Percentiles rank a stretch among this genome's conserved stretches.
Evolutionary conservation across 2,329 filamentous ascomycete species (phyloP).

Genomic region (Cercospora sesami): DNA sequence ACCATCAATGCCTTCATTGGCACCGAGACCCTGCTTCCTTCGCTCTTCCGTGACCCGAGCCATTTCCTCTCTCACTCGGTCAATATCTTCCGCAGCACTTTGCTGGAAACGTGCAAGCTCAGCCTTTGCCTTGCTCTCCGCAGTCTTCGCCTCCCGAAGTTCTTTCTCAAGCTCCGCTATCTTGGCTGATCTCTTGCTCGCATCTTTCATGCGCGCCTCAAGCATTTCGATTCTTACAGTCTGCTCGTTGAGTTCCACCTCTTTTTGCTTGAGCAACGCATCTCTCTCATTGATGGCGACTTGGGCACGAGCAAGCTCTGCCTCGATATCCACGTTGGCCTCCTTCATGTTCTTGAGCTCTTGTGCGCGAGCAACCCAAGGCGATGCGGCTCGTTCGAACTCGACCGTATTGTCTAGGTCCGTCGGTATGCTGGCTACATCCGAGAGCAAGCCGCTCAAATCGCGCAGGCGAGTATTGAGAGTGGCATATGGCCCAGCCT

Average conservation of each 20-base stretch:
- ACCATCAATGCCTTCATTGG: conserved; percentile 55
- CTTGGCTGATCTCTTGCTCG: conserved; percentile 70
- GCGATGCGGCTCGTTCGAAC: conserved; percentile 70
- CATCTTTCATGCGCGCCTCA: conserved; percentile 81
- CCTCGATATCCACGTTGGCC: conserved; percentile 77
- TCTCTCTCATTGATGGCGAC: conserved; percentile 78
- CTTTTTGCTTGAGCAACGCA: conserved; percentile 50
- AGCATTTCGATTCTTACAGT: conserved; percentile 92
- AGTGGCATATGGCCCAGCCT: conserved; percentile 69
- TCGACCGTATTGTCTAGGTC: conserved; percentile 49
- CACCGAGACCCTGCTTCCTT: conserved; percentile 52
- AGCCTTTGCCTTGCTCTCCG: conserved; percentile 58
- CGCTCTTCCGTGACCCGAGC: conserved; percentile 31
- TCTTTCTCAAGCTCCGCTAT: conserved; percentile 63
- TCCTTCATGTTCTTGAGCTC: conserved; percentile 81
- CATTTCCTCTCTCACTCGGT: conserved; percentile 36
- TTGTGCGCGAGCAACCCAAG: conserved; percentile 80
- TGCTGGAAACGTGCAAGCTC: conserved; percentile 32
- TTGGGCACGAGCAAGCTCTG: conserved; percentile 76
- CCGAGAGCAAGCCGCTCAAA: conserved; percentile 64
- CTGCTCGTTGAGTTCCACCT: conserved; percentile 81
- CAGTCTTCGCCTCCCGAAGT: conserved; percentile 35
- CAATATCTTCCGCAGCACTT: conserved; percentile 33
- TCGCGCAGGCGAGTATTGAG: conserved; percentile 67
- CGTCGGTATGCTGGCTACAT: conserved; percentile 64